These are phyloP conservation scores for Fusarium buxicola DNA, from an alignment of 2,329 filamentous ascomycete species.

Conservation along the genomic window DNA sequence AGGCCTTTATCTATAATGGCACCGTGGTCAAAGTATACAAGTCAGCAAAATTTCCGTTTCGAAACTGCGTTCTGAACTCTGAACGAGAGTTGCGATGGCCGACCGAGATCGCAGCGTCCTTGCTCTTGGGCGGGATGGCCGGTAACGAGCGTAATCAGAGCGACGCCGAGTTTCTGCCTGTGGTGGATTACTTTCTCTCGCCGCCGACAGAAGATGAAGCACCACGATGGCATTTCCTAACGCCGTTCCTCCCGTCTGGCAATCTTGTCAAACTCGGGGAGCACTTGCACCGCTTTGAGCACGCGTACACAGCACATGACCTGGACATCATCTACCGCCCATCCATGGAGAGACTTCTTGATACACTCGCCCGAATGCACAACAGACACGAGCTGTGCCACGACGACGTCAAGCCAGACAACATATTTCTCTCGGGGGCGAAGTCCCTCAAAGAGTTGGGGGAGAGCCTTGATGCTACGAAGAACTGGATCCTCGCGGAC, in stretches of 20 bases:
- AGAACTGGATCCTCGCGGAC: conserved; percentile 49
- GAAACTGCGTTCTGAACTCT: conserved; percentile 46
- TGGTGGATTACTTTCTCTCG: conserved; percentile 48
- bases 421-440: conserved; percentile 45
- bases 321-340: conserved; percentile 47
- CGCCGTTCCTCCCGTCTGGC: conserved; percentile 44
- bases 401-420: conserved; percentile 51
- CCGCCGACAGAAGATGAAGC: conserved; percentile 3
- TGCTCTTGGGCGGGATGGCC: conserved; percentile 45
- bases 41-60: conserved; percentile 42
- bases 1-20: conserved; percentile 44
- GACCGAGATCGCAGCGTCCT: conserved; percentile 48
- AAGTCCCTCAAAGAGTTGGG: background rate
- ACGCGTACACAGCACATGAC: conserved; percentile 37
- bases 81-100: conserved; percentile 43
- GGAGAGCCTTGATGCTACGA: conserved; percentile 15
- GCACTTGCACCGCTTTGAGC: conserved; percentile 31
- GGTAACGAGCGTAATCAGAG: conserved; percentile 6
- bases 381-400: conserved; percentile 44
- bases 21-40: conserved; percentile 49
- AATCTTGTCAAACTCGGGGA: conserved; percentile 43
- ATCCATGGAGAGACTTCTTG: conserved; percentile 46
- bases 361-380: conserved; percentile 45
- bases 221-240: conserved; percentile 47
- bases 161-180: conserved; percentile 43